Evolutionary conservation across 2,329 filamentous ascomycete genomes (phyloP), one percentile per base, ranked within the genome.

Genomic region (Alternaria conjuncta): DNA sequence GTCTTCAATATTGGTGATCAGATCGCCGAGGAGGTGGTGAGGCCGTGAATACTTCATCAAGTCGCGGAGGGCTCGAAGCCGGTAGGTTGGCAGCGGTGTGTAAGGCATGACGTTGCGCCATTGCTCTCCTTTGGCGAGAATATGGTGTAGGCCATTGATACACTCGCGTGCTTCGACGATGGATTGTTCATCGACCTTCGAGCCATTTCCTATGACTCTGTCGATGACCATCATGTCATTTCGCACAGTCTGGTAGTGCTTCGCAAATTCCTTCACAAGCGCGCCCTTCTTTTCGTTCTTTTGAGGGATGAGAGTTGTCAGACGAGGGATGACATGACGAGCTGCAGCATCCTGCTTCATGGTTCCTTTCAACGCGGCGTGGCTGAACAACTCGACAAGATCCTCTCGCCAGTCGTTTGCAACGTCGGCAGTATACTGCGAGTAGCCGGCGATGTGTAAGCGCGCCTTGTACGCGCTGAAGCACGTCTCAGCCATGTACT

Each of bases 401-500:
- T 58, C 44, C 12, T 58, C 47, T 55, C 45, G 32, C 25, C 53
- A 55, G 20, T 57, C 62, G 11, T 58, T 20, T n/a, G 28, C 49
- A 20, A 45, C 10, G 36, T 62, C 49, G 15, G 20, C 13, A 11
- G 58, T 18, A 32, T 55, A 53, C 5, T 21, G 20, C 8, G 36
- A 4, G 6, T 47, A 30, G 11, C 44, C 55, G 5, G 54, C 30
- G 21, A 25, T 26, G 12, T 26, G 54, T 20, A 47, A 23, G 26
- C 62, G 58, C 23, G 23, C 46, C 18, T 41, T 30, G 15, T 64
- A 41, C 43, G 54, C 58, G 15, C 30, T 36, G 25, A 57, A 57
- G 20, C 62, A 64, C 55, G 53, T 46, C 2, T 49, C 30, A 21
- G 58, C 62, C 62, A 62, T 64, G 20, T 62, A 58, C 58, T 63